Conservation (phyloP, 129 eudicot genomes). For the Artemisia tridentata region DNA sequence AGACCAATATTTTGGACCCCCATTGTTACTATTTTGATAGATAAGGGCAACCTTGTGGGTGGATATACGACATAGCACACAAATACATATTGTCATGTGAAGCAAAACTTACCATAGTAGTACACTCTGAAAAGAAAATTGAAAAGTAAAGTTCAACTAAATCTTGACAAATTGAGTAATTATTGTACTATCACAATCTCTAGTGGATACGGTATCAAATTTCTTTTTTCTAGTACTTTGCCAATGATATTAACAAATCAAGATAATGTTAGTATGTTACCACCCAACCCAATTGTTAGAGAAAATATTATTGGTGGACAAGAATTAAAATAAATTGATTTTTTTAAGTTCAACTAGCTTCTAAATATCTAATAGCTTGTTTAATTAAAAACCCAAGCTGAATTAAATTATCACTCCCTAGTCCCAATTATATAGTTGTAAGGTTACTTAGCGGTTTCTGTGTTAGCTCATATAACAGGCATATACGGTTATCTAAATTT, state of each 20-base stretch:
- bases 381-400: neutral
- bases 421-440: neutral
- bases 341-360: slow-evolving; percentile 10
- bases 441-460: too few relatives aligned
- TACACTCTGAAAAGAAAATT: slow-evolving; percentile 7
- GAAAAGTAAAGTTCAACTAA: slow-evolving; percentile 3
- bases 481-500: too few relatives aligned
- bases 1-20: neutral
- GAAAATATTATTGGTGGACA: neutral
- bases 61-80: slow-evolving; percentile 11
- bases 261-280: slow-evolving; percentile 22
- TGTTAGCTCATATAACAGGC: too few relatives aligned
- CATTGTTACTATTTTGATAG: neutral
- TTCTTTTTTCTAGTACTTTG: neutral
- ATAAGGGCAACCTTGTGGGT: slow-evolving; percentile 4
- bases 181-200: slow-evolving; percentile 3
- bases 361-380: slow-evolving; percentile 5
- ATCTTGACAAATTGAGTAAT: neutral
- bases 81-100: slow-evolving; percentile 17
- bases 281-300: slow-evolving; percentile 12
- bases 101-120: neutral
- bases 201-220: slow-evolving; percentile 14
- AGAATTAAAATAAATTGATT: neutral
- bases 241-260: slow-evolving; percentile 4
- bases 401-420: neutral